Percentiles rank a stretch among this genome's conserved stretches.
These are phyloP conservation scores for Yarrowia deformans DNA, from an alignment of 805 yeast genomes.

Conservation along the genomic window DNA sequence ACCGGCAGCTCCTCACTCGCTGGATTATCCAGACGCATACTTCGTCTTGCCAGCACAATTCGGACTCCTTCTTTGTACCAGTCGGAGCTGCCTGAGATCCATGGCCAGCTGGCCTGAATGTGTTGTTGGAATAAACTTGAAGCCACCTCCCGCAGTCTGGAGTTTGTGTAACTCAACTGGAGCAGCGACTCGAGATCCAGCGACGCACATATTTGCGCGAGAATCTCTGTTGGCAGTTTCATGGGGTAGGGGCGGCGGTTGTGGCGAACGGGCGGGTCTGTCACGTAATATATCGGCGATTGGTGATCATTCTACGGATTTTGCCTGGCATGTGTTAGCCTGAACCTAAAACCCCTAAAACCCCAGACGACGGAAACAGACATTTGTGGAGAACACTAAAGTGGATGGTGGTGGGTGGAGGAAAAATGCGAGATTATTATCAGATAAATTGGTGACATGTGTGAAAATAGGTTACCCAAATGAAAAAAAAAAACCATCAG, in stretches of 20 bases:
- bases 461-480: no score
- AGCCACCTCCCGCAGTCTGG: constrained; percentile 7
- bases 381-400: no score
- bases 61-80: constrained; percentile 12
- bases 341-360: neutral
- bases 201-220: neutral
- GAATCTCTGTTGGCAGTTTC: constrained; percentile 11
- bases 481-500: no score
- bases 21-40: neutral
- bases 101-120: constrained; percentile 11
- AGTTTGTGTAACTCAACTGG: neutral
- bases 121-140: neutral
- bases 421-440: no score
- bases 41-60: neutral
- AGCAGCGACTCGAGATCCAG: constrained; percentile 15
- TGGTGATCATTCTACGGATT: neutral
- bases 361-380: no score
- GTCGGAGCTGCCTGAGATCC: constrained; percentile 9
- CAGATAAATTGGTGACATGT: no score
- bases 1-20: constrained; percentile 7
- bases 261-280: neutral
- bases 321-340: neutral
- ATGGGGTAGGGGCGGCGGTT: neutral
- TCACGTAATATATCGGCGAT: constrained; percentile 1
- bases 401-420: no score